Base-by-base conservation (phyloP, 805 yeast genomes). In the Candida nemodendra region DNA sequence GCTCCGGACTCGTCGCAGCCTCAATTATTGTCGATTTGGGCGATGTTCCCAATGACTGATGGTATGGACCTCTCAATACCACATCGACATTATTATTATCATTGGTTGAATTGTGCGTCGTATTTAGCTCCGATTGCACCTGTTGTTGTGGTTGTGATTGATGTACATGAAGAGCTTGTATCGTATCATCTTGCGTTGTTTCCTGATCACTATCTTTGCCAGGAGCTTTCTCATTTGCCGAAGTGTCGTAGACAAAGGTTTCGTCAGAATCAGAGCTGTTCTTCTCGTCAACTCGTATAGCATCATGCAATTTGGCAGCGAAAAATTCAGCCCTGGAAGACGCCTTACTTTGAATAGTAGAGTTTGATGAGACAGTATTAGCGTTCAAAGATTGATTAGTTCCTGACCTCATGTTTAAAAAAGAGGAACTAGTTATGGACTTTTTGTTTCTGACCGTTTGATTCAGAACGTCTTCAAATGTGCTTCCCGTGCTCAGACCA, bases 291-390 rank as follows among this genome's bases (percentile, higher is more conserved):
- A 88, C 96, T 46, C 84, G 95, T 4, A 91, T 95, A 1, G 98
- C 98, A 39, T 88, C 82, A 7, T 96, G 98, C 44, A 93, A 70
- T 51, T 84, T 85, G 0, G 98, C 97, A 8, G 97, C 98, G 61
- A 93, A 93, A 43, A 88, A 78, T 55, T 90, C 98, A 0, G 96
- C 93, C 54, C 89, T 76, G 6, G 95, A 79, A 3, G 87, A 75
- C 5, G 64, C 63, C 45, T 71, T 76, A 43, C 76, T 78, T 36
- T 74, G 47, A 1, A 47, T 30, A 5, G 61, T 54, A 9, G 51
- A 41, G 2, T 51, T 41, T 2, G 64, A 55, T 5, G 61, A 52
- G 4, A 54, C 48, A 1, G 57, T 56, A 33, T 52, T 51, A 12
- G 32, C 33, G 30, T 45, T 55, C 3, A 30, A 28, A 6, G 46